Evolutionary conservation across 108 stramenopile genomes (phyloP), one percentile per base, ranked within the genome.

Genomic region (Stephanodiscus triporus): DNA sequence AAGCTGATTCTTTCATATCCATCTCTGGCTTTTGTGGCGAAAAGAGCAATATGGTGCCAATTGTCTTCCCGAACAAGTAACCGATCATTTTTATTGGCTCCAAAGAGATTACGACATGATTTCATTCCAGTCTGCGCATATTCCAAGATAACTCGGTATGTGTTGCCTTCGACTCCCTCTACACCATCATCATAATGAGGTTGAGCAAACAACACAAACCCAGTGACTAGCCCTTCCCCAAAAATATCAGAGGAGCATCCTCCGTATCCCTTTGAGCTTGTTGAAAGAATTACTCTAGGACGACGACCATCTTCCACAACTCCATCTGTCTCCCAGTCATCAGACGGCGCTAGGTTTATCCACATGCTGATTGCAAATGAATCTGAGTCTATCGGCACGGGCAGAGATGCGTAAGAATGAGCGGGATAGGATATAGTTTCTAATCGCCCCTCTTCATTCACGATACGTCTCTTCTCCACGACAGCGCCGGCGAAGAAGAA

Each of bases 301-400:
- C 30, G 19, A 20, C 64, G 42, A 9, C 48, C 43, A 17, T 70
- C 62, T 36, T 65, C 54, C 14, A 38, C 11, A 19, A 49, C n/a
- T 27, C 36, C 56, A 23, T 63, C 47, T 11, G 30, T 27, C 29
- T 51, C 23, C 57, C 34, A 61, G 43, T 36, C 36, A 19, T 53
- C 30, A 42, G 34, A 16, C 14, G 70, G 57, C 10, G 77, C 66
- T 48, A 78, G 37, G 53, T 66, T 49, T 32, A 78, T 50, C 77
- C 77, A 78, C 37, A 78, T 32, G 40, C 77, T 78, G 16, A 78
- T 23, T 7, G 68, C 77, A 61, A 78, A 78, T 9, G 77, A 63
- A 23, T 65, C 60, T 26, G 54, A 66, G 24, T 78, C 70, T n/a
- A 74, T 20, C 51, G 40, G 71, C 23, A 78, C 57, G 19, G 77